phyloP scores from a whole-genome alignment of 2,329 filamentous ascomycete species.

The Arachnomyces sp. region DNA sequence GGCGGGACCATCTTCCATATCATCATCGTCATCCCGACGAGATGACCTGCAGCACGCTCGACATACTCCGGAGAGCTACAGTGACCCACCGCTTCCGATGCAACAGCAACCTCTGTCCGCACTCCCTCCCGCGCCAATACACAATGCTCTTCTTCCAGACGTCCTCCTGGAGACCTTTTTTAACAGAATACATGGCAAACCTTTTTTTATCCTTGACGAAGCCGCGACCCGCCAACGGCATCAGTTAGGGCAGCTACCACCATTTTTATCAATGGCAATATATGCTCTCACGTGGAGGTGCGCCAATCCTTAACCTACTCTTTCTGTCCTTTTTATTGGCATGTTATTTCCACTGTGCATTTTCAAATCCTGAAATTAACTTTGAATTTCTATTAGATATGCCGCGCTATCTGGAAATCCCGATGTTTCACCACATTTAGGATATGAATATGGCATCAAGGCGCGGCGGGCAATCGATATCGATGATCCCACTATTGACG shows the following conservation, averaged over 20 bases:
- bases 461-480: slow-evolving; percentile 65
- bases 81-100: slow-evolving; percentile 17
- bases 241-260: slow-evolving; percentile 58
- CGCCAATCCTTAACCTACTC: slow-evolving; percentile 9
- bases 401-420: slow-evolving; percentile 60
- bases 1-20: slow-evolving; percentile 2
- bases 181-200: slow-evolving; percentile 68
- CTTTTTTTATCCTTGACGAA: slow-evolving; percentile 76
- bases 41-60: not conserved
- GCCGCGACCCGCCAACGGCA: slow-evolving; percentile 63
- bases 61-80: not conserved
- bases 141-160: slow-evolving; percentile 46
- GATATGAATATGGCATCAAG: slow-evolving; percentile 42
- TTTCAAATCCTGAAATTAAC: slow-evolving; percentile 9
- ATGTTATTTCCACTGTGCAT: no score
- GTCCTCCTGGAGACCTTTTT: slow-evolving; percentile 73
- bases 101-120: slow-evolving; percentile 38
- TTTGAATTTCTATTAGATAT: slow-evolving; percentile 48
- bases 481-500: slow-evolving; percentile 74
- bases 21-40: not conserved
- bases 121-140: slow-evolving; percentile 21
- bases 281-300: slow-evolving; percentile 56
- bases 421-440: slow-evolving; percentile 63
- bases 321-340: slow-evolving; percentile 3
- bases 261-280: slow-evolving; percentile 46